phyloP scores from a whole-genome alignment of 2,329 filamentous ascomycete species.

The Myriosclerotinia scirpicola region DNA sequence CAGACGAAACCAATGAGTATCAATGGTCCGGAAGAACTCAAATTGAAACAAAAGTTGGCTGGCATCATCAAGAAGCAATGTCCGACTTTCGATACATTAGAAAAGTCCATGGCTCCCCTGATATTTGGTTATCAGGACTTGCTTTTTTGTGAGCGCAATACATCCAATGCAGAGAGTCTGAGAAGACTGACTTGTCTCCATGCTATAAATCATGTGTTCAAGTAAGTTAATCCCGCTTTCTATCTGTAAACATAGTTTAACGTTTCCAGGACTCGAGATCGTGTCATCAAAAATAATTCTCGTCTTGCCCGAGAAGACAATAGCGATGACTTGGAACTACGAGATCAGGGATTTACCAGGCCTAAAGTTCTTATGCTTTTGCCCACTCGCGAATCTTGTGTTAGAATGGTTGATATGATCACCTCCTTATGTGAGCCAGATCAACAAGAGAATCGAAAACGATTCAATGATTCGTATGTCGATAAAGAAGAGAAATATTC shows the following conservation, averaged over 20 bases:
- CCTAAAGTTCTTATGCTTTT: constrained; percentile 91
- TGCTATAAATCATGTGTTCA: constrained; percentile 87
- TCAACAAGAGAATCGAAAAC: constrained; percentile 91
- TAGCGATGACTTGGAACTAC: constrained; percentile 67
- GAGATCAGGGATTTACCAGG: constrained; percentile 93
- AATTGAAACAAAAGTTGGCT: constrained; percentile 70
- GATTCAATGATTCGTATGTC: constrained; percentile 82
- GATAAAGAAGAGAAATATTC: constrained; percentile 68
- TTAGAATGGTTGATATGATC: constrained; percentile 74
- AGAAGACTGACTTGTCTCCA: constrained; percentile 77
- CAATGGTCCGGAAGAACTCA: constrained; percentile 48
- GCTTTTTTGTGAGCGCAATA: constrained; percentile 70
- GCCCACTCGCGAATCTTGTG: constrained; percentile 84
- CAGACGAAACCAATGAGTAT: constrained; percentile 28
- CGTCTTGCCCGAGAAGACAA: constrained; percentile 68
- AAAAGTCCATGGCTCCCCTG: constrained; percentile 65
- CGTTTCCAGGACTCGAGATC: constrained; percentile 69
- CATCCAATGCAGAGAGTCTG: constrained; percentile 66
- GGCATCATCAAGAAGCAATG: constrained; percentile 55
- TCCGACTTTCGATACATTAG: constrained; percentile 58
- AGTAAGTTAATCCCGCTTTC: constrained; percentile 50
- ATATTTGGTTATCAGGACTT: constrained; percentile 84
- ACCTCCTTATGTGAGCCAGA: constrained; percentile 75
- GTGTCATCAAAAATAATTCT: constrained; percentile 88
- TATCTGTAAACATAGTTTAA: constrained; percentile 25